Conservation (phyloP, 2,329 filamentous ascomycete genomes). For the Basipetospora chlamydospora region DNA sequence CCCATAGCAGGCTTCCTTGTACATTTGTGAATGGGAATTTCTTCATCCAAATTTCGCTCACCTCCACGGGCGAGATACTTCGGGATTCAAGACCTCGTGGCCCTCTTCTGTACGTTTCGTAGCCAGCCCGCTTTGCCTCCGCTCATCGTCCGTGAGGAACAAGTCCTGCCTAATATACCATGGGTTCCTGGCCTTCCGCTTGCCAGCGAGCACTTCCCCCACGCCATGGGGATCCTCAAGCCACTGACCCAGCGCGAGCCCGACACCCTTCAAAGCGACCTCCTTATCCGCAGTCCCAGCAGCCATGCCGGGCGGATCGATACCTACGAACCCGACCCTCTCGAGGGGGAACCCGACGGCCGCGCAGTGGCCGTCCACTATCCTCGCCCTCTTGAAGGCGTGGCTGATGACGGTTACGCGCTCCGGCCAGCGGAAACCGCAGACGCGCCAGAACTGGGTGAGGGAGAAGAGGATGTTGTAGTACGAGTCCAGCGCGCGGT, state of each 20-base stretch:
- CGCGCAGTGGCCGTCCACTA: conserved; percentile 48
- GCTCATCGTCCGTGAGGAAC: conserved; percentile 23
- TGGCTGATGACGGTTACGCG: conserved; percentile 52
- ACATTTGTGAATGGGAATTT: too few relatives aligned
- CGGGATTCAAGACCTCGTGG: conserved; percentile 25
- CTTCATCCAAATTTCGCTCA: conserved; percentile 6
- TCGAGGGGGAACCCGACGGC: conserved; percentile 41
- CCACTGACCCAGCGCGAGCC: conserved; percentile 32
- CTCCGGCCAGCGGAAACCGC: conserved; percentile 33
- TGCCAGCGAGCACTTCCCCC: conserved; percentile 27
- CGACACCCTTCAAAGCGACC: conserved; percentile 26
- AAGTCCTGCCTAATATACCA: conserved; percentile 30
- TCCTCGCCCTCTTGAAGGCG: conserved; percentile 50
- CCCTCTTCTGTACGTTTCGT: conserved; percentile 18
- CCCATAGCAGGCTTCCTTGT: too few relatives aligned
- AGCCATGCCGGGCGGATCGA: conserved; percentile 43
- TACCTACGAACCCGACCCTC: conserved; percentile 39
- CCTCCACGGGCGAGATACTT: conserved; percentile 26
- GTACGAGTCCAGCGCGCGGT: conserved; percentile 68
- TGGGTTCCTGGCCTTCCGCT: conserved; percentile 33
- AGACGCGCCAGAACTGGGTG: conserved; percentile 36
- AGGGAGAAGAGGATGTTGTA: conserved; percentile 73
- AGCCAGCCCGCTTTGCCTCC: conserved; percentile 21
- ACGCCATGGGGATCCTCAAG: conserved; percentile 35
- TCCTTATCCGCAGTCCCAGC: conserved; percentile 17